Conservation (phyloP, 192 early-diverging fungal species). For the Coemansia sp. region DNA sequence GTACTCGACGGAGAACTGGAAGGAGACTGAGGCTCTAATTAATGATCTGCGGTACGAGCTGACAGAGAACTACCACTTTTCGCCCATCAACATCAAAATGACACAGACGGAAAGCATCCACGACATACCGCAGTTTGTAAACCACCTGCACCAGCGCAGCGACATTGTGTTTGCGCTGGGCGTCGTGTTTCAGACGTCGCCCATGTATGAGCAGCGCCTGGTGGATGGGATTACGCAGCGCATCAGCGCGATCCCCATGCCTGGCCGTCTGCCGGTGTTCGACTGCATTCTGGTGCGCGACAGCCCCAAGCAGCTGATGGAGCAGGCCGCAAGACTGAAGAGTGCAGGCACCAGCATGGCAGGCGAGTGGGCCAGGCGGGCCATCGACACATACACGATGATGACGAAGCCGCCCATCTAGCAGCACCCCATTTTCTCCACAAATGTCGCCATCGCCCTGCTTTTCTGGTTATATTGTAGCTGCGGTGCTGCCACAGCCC, state of each 20-base stretch:
- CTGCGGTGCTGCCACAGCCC: not conserved
- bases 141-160: constrained; percentile 27
- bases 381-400: constrained; percentile 32
- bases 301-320: constrained; percentile 5
- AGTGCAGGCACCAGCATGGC: constrained; percentile 4
- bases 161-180: constrained; percentile 46
- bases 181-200: constrained; percentile 20
- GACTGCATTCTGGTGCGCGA: constrained; percentile 45
- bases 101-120: constrained; percentile 39
- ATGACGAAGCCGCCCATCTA: constrained; percentile 20
- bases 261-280: constrained; percentile 28
- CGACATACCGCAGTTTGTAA: constrained; percentile 30
- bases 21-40: constrained; percentile 23
- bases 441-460: constrained; percentile 4
- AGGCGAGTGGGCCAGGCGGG: constrained; percentile 36
- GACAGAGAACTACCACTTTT: constrained; percentile 23
- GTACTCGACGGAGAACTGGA: constrained; percentile 42
- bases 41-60: constrained; percentile 51
- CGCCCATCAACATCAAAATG: constrained; percentile 31
- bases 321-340: not conserved
- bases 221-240: constrained; percentile 21
- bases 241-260: constrained; percentile 9
- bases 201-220: constrained; percentile 23
- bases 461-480: not conserved
- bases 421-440: not conserved